These are phyloP conservation scores for Auxenochlorella pyrenoidosa DNA, from an alignment of 139 green algal genomes.

Conservation along the genomic window DNA sequence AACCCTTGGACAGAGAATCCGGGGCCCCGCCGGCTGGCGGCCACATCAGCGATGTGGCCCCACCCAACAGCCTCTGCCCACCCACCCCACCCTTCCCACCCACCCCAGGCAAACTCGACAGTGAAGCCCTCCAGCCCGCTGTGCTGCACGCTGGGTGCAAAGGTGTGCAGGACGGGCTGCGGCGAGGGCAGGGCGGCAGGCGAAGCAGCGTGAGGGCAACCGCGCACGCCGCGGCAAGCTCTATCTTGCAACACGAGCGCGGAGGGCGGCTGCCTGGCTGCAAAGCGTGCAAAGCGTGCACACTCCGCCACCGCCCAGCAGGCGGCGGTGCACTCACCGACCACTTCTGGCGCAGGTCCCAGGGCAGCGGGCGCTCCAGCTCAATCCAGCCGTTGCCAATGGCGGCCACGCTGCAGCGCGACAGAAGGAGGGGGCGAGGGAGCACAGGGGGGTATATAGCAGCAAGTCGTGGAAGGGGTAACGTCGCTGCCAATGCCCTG, in stretches of 20 bases:
- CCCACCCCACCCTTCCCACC: neutral
- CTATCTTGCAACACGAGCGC: no score
- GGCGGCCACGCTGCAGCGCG: neutral
- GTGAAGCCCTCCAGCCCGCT: slow-evolving; percentile 31
- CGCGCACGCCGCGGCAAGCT: no score
- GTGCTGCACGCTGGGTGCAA: slow-evolving; percentile 29
- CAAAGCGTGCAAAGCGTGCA: no score
- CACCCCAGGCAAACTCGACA: slow-evolving; percentile 24
- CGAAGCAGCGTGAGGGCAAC: neutral
- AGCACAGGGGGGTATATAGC: neutral
- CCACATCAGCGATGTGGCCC: no score
- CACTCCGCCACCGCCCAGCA: no score
- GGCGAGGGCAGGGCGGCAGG: neutral
- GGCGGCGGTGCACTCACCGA: neutral
- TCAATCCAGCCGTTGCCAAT: slow-evolving; percentile 34
- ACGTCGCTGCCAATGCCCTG: no score
- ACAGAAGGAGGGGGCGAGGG: neutral
- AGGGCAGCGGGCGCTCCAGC: slow-evolving; percentile 28
- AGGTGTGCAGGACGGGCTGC: slow-evolving; percentile 23
- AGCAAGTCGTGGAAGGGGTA: neutral
- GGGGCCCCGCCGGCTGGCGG: no score
- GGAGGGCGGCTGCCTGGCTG: no score
- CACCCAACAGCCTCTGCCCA: neutral
- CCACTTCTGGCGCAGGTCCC: slow-evolving; percentile 14
- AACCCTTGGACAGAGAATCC: no score